Conservation (phyloP, 441 rosid genomes). For the Gossypium lobatum region DNA sequence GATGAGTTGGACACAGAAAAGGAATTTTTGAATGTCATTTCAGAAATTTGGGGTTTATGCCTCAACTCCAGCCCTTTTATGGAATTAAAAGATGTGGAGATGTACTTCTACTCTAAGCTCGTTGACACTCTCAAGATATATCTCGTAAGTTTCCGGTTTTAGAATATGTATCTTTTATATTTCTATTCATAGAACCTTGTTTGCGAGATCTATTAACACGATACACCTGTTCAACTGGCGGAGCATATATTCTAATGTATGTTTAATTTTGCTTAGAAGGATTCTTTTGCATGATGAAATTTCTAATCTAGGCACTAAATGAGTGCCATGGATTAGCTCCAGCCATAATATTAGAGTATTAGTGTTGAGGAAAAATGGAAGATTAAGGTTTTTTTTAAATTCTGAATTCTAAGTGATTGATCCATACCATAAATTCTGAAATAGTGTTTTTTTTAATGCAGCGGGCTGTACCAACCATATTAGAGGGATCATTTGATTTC, state of each 20-base stretch:
- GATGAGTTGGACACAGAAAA: constrained; percentile 40
- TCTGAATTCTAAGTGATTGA: not conserved
- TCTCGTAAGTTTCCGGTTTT: constrained; percentile 44
- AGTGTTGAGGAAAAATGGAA: not conserved
- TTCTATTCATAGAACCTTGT: constrained; percentile 12
- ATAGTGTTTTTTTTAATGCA: constrained; percentile 42
- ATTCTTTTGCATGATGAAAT: constrained; percentile 4
- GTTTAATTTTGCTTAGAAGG: not conserved
- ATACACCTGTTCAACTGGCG: not conserved
- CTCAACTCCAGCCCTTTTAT: constrained; percentile 26
- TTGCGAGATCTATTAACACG: constrained; percentile 7
- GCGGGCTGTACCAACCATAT: constrained; percentile 51
- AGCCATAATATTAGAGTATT: not conserved
- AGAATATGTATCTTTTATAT: constrained; percentile 53
- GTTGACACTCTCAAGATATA: constrained; percentile 68
- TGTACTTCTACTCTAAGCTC: constrained; percentile 61
- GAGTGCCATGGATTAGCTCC: not conserved
- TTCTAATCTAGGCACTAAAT: not conserved
- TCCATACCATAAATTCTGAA: not conserved
- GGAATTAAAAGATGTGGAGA: constrained; percentile 52
- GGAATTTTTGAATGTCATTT: constrained; percentile 41
- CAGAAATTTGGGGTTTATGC: constrained; percentile 67
- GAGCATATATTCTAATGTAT: constrained; percentile 4
- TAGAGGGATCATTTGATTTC: constrained; percentile 88
- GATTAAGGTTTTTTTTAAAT: not conserved